Evolutionary conservation across 75 land plant genomes (phyloP).

Genomic region (Selaginella tamariscina): DNA sequence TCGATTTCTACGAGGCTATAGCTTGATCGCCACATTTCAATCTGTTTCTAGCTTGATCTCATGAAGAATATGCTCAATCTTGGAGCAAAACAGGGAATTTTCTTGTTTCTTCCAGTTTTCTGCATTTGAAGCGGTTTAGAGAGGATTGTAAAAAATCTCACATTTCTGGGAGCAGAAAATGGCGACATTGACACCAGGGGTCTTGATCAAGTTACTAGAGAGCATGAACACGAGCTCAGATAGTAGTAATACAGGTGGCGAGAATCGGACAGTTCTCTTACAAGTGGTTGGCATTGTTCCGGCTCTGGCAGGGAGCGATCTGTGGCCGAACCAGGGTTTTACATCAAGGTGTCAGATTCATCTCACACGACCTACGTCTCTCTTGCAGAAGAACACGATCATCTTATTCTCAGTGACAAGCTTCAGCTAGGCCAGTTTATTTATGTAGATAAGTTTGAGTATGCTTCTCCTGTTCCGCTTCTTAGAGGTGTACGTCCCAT

Average conservation of each 20-base stretch:
- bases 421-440: constrained; percentile 11
- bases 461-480: neutral
- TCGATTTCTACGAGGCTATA: too few species aligned
- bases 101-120: too few species aligned
- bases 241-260: neutral
- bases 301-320: constrained; percentile 9
- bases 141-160: too few species aligned
- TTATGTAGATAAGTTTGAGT: constrained; percentile 7
- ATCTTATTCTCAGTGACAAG: constrained; percentile 2
- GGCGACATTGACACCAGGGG: constrained; percentile 74
- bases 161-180: neutral
- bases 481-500: neutral
- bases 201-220: constrained; percentile 81
- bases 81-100: too few species aligned
- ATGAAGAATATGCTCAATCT: too few species aligned
- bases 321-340: constrained; percentile 9
- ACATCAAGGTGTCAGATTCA: constrained; percentile 11
- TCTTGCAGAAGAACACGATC: constrained; percentile 4
- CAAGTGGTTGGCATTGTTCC: constrained; percentile 7
- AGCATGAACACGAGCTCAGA: constrained; percentile 42
- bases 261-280: neutral
- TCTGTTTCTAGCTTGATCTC: too few species aligned
- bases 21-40: too few species aligned
- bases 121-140: too few species aligned
- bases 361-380: constrained; percentile 6